Evolutionary conservation across 148 eudicot species (phyloP).

Genomic region (Oxyria digyna): DNA sequence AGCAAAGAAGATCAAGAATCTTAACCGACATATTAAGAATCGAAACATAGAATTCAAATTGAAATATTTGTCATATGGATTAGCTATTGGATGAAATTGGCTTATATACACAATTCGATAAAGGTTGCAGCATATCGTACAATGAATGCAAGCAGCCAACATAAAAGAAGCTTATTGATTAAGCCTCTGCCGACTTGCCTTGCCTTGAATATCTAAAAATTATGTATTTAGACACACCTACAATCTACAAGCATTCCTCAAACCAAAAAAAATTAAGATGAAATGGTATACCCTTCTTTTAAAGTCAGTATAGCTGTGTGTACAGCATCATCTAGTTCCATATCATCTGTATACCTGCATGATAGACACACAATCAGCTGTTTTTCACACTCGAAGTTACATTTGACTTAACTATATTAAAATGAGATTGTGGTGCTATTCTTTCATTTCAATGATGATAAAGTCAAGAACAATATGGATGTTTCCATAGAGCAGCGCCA

Average conservation of each 20-base stretch:
- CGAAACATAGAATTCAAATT: neutral
- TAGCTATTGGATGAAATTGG: too few relatives aligned
- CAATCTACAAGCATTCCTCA: neutral
- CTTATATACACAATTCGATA: too few relatives aligned
- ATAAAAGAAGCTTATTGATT: neutral
- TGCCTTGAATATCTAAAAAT: neutral
- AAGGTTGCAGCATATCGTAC: neutral
- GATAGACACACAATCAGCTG: neutral
- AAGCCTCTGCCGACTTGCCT: neutral
- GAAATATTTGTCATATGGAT: neutral
- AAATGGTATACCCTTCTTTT: slow-evolving; percentile 72
- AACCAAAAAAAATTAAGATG: neutral
- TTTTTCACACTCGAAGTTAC: neutral
- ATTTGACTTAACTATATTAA: neutral
- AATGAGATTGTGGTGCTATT: neutral
- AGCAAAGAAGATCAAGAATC: neutral
- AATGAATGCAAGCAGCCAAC: neutral
- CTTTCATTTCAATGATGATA: neutral
- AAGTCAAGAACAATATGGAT: neutral
- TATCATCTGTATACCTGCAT: slow-evolving; percentile 89
- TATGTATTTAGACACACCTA: too few relatives aligned
- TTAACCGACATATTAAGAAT: neutral
- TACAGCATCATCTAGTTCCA: slow-evolving; percentile 99
- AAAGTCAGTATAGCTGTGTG: slow-evolving; percentile 94
- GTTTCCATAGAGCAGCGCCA: neutral